Base-by-base conservation (phyloP, 2,329 filamentous ascomycete species). In the Trichoderma oligosporum region DNA sequence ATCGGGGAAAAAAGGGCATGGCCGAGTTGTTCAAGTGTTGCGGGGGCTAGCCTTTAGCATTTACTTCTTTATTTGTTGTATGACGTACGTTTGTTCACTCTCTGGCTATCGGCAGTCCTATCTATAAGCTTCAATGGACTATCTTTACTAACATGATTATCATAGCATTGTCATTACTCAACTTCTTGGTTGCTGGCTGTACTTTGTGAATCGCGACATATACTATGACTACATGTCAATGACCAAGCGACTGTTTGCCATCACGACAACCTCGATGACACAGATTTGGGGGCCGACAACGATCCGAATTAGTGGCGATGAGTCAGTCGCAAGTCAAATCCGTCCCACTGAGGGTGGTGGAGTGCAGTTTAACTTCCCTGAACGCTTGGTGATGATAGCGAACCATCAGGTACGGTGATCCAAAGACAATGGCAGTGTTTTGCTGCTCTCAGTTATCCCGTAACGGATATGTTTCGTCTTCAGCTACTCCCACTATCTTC, bases 221-320 rank as follows among this genome's bases (percentile, higher is more conserved):
- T 96, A 90, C 76, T 88, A 95, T 72, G 82, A 86, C 61, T 95
- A 91, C 74, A 95, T 96, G 83, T 85, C 89, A 38, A 82, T 91
- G 70, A 94, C 90, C 9, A 96, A 96, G 72, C 84, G 89, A 67
- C 89, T 83, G 1, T 95, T 95, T 70, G 89, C 88, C 35, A 80
- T 95, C 14, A 75, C 91, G 42, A 85, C 87, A 61, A 91, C 87
- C 18, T 87, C 86, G 42, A 84, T 93, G 77, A 95, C 89, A 12
- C 84, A 93, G 66, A 89, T 89, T 78, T 96, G 89, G 87, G 87
- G 88, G n/a, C 89, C 90, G 3, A 94, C 89, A 0, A 81, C 85
- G 4, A 86, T 96, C 56, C 81, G 89, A 55, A 87, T 96, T 65
- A 94, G 89, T 69, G 91, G 91, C 39, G 90, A 96, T 72, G 84